Percentiles rank a stretch among this genome's conserved stretches.
Conservation (phyloP, 1,284 basidiomycete species). For the Papiliotrema terrestris region DNA sequence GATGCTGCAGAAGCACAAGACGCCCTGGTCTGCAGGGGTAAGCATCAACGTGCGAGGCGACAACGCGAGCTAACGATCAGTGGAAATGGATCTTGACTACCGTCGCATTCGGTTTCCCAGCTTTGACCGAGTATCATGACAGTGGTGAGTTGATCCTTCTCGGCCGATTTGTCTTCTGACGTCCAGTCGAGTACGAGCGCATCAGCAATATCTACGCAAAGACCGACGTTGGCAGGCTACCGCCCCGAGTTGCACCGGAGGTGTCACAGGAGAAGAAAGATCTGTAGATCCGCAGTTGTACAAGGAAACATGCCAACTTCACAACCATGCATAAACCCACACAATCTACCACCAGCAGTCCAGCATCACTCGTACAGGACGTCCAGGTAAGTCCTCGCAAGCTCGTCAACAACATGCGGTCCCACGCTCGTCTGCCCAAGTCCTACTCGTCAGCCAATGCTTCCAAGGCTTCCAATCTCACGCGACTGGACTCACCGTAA, state of each 20-base stretch:
- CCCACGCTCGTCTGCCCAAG: conserved; percentile 83
- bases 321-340: neutral
- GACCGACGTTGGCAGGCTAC: conserved; percentile 31
- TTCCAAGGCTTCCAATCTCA: too few relatives aligned
- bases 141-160: conserved; percentile 24
- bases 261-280: conserved; percentile 9
- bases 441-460: conserved; percentile 54
- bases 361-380: conserved; percentile 62
- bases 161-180: conserved; percentile 1
- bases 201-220: conserved; percentile 25
- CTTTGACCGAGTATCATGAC: conserved; percentile 33
- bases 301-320: neutral
- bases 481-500: conserved; percentile 61
- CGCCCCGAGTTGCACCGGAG: conserved; percentile 6
- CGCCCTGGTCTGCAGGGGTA: neutral
- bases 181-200: conserved; percentile 32
- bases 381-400: conserved; percentile 78
- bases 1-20: conserved; percentile 8
- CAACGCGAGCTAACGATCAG: neutral
- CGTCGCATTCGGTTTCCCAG: conserved; percentile 27
- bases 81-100: conserved; percentile 34
- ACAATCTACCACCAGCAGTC: neutral
- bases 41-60: neutral
- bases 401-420: conserved; percentile 77
- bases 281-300: neutral